Base-by-base conservation (phyloP, 106 monocot genomes). In the Dioscorea zingiberensis region DNA sequence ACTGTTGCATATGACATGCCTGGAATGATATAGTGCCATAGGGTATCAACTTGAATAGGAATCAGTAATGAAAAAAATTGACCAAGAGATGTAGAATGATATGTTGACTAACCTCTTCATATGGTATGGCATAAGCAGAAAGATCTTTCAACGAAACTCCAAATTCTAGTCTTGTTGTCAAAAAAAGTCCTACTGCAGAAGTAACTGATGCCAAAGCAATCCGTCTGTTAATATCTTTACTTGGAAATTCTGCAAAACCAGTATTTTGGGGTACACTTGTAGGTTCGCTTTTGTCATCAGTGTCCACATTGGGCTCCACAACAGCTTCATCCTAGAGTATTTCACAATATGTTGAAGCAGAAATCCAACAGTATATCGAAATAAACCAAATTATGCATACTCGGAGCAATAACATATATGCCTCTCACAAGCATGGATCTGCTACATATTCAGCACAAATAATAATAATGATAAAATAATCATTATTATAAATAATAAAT, bases 71-170 rank as follows among this genome's bases (percentile, higher is more conserved):
- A 6, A 38, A 38, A 38, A 10, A 30, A 30, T 30, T 7, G n/a
- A 38, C 38, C 38, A 38, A 38, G 38, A 38, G 38, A 38, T 10
- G 10, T 3, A 30, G 38, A 38, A 6, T 38, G 6, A n/a, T 38
- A 38, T 38, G 38, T 38, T n/a, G 10, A 59, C 60, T 12, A 47
- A 91, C 97, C 92, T 84, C 68, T 69, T 98, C 97, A 74, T 86
- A 98, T 51, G 97, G 83, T 32, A 89, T 54, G 8, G 92, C 75
- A 79, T 64, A 60, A 73, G 83, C 76, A 67, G 84, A 27, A 53
- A 98, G 70, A 76, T 92, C 88, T 73, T 98, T 92, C 51, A 92
- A 78, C 27, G 97, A 98, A 25, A 88, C 78, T 47, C 97, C 92
- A 72, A 98, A 82, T 15, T 98, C 86, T 55, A 98, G 83, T 72